Conservation (phyloP, 2,329 filamentous ascomycete species). For the Microdochium trichocladiopsis region DNA sequence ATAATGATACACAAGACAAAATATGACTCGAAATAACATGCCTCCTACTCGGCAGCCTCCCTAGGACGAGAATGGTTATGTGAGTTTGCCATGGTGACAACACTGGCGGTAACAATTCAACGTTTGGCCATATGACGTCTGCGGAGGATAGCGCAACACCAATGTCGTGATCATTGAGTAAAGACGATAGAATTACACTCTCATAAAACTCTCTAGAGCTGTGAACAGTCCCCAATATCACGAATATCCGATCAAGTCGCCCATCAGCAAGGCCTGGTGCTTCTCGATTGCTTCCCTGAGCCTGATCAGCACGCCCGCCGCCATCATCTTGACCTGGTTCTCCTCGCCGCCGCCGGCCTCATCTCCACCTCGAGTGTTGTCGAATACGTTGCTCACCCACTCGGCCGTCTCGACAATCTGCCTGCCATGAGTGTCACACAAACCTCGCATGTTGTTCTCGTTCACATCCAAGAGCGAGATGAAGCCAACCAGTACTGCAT, state of each 20-base stretch:
- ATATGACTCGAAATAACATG: too few species aligned
- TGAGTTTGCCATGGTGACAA: too few species aligned
- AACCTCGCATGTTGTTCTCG: constrained; percentile 57
- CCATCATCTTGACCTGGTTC: constrained; percentile 70
- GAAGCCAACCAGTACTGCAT: constrained; percentile 71
- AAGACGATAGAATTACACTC: too few species aligned
- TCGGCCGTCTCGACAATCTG: constrained; percentile 80
- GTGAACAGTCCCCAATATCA: too few species aligned
- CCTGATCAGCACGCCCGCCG: constrained; percentile 70
- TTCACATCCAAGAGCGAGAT: constrained; percentile 80
- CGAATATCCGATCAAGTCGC: constrained; percentile 47
- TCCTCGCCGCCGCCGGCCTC: constrained; percentile 57
- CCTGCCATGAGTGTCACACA: constrained; percentile 68
- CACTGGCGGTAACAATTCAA: too few species aligned
- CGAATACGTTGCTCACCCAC: constrained; percentile 77
- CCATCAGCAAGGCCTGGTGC: constrained; percentile 71
- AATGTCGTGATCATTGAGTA: too few species aligned
- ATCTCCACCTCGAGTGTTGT: constrained; percentile 39
- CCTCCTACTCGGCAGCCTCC: too few species aligned
- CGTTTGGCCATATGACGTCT: too few species aligned
- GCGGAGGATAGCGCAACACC: too few species aligned
- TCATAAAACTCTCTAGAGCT: too few species aligned
- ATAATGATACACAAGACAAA: not conserved
- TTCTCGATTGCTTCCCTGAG: constrained; percentile 76
- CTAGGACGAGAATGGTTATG: too few species aligned